Base-by-base conservation (phyloP, 2,329 filamentous ascomycete species). In the Alternaria burnsii region DNA sequence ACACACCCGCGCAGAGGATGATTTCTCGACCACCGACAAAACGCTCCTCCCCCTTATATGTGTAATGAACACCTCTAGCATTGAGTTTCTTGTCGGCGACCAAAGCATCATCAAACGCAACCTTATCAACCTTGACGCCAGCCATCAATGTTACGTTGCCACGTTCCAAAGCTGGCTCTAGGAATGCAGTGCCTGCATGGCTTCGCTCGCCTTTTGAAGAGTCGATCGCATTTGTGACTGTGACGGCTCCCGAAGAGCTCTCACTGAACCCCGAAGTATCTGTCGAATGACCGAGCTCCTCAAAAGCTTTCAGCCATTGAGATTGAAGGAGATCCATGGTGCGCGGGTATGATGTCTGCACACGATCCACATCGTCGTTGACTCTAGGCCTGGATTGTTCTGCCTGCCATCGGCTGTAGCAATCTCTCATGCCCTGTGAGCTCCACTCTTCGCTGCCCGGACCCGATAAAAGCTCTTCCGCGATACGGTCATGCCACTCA, bases 1-100 rank as follows among this genome's bases (percentile, higher is more conserved):
- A 78, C 0, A 83, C 81, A 5, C 86, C 86, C 3, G 80, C 78
- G 1, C 80, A 77, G 16, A 82, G 50, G 18, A 71, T 58, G 8
- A 71, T 56, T 26, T 69, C 54, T 51, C 53, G 46, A 8, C 51
- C 65, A 44, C 18, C 16, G 24, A 66, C 52, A 5, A 62, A 5
- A 48, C 52, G 22, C 12, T 62, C 34, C 18, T 65, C 30, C 16
- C 54, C 61, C 34, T 63, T 30, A 20, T 61, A 42, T 7, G 34
- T 68, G 44, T 66, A 68, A 24, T 32, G 26, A 43, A 68, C 44
- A 10, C 66, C 68, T 38, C 3, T 55, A 7, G 65, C 66, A 53
- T 30, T 55, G 9, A 68, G 62, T 18, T 61, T 69, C 20, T 56
- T 65, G 40, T 58, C 55, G 26, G 56, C 32, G 18, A 44, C 52